These are phyloP conservation scores for Puccinia polysora DNA, from an alignment of 1,284 basidiomycete species.

Conservation along the genomic window DNA sequence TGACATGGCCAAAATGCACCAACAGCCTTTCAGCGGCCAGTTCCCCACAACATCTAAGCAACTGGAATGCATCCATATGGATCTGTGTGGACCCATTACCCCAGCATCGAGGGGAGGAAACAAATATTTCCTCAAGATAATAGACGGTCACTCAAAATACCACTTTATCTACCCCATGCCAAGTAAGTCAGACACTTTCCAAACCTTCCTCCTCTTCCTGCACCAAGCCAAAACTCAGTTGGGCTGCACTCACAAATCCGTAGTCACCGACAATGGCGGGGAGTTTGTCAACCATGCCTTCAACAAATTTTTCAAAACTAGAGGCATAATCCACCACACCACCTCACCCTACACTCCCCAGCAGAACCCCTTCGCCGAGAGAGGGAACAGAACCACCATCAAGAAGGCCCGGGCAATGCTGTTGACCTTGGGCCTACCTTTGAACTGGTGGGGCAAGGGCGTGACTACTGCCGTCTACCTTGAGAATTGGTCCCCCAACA, in stretches of 20 bases:
- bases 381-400: too few relatives aligned
- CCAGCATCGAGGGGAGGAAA: background rate
- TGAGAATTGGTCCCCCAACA: background rate
- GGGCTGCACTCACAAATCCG: background rate
- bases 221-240: background rate
- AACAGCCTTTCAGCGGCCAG: background rate
- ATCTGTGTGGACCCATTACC: background rate
- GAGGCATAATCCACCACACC: background rate
- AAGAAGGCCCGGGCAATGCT: background rate
- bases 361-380: too few relatives aligned
- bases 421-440: background rate
- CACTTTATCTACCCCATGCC: background rate
- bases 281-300: too few relatives aligned
- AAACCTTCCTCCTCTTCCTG: background rate
- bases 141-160: background rate
- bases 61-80: background rate
- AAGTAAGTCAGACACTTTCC: background rate
- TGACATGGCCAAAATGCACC: background rate
- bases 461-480: background rate
- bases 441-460: background rate
- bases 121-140: too few relatives aligned
- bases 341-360: background rate
- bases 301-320: background rate
- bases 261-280: background rate
- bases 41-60: background rate